These are phyloP conservation scores for Aureobasidium sp. DNA, from an alignment of 2,329 filamentous ascomycete species.

Conservation along the genomic window DNA sequence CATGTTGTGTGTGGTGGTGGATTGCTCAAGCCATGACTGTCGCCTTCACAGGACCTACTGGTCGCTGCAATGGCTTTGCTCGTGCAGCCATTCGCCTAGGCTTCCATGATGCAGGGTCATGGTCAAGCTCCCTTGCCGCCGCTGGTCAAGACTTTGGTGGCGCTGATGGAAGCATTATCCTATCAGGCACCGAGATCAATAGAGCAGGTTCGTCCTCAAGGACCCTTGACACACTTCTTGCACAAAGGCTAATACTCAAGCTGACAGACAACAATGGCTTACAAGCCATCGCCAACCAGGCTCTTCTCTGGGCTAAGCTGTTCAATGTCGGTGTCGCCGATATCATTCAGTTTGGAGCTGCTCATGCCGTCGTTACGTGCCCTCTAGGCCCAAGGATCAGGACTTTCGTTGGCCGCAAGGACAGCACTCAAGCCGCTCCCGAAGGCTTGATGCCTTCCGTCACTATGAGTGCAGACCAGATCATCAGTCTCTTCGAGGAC, in stretches of 20 bases:
- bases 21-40: constrained; percentile 33
- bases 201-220: constrained; percentile 19
- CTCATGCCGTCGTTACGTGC: constrained; percentile 33
- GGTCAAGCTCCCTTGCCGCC: constrained; percentile 31
- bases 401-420: constrained; percentile 33
- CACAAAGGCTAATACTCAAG: not conserved
- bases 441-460: constrained; percentile 31
- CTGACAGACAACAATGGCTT: constrained; percentile 28
- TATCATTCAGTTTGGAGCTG: constrained; percentile 34
- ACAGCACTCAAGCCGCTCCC: constrained; percentile 28
- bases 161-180: constrained; percentile 42
- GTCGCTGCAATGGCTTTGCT: constrained; percentile 36
- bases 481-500: constrained; percentile 32
- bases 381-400: constrained; percentile 34
- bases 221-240: not conserved
- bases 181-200: constrained; percentile 34
- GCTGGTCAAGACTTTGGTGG: constrained; percentile 33
- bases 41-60: constrained; percentile 29
- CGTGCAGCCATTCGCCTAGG: constrained; percentile 41
- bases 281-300: constrained; percentile 18
- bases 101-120: constrained; percentile 44
- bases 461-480: constrained; percentile 28
- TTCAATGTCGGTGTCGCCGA: constrained; percentile 34
- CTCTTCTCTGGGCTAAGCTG: constrained; percentile 19
- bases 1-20: constrained; percentile 41